Base-by-base conservation (phyloP, 306 rosid species). In the Arachis hypogaea region DNA sequence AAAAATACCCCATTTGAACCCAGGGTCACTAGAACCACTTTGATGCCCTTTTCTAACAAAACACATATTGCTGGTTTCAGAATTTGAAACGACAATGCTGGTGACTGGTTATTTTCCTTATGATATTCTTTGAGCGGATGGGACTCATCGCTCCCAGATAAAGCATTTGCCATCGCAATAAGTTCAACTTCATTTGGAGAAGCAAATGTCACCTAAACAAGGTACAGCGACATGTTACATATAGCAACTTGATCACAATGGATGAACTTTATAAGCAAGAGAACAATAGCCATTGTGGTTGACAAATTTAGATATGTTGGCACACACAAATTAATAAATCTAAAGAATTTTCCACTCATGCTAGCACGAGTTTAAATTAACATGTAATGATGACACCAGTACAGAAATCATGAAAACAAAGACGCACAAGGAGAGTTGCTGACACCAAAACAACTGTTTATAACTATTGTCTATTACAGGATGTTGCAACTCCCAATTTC, bases 131-230 rank as follows among this genome's bases (percentile, higher is more conserved):
- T 60, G 36, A 85, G 75, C 10, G 88, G 90, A 54, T 12, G 56
- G 59, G 83, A 86, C 79, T 51, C n/a, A 62, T 84, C 64, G 63
- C 80, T 76, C 30, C 88, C 80, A 56, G 91, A 85, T 82, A 93
- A 80, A 51, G 88, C 81, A 72, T 88, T 89, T 54, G 96, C 94
- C 98, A 93, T 89, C 1, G 94, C 90, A 42, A 85, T 80, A 62
- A 93, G 97, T 77, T 93, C 94, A 82, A 86, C 89, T 86, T 88
- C 94, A 65, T 91, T 93, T 40, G 98, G 97, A 43, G 98, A 93
- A 60, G 91, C 87, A 83, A 78, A 81, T 68, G 69, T 73, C 75
- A 91, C 87, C 96, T 91, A 78, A 41, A 77, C 41, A 77, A 73
- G 66, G 76, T n/a, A 67, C 58, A 11, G 49, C 56, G 9, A 58